Evolutionary conservation across 495 filamentous ascomycete genomes (phyloP), one percentile per base, ranked within the genome.

Genomic region (Lindgomyces ingoldianus): DNA sequence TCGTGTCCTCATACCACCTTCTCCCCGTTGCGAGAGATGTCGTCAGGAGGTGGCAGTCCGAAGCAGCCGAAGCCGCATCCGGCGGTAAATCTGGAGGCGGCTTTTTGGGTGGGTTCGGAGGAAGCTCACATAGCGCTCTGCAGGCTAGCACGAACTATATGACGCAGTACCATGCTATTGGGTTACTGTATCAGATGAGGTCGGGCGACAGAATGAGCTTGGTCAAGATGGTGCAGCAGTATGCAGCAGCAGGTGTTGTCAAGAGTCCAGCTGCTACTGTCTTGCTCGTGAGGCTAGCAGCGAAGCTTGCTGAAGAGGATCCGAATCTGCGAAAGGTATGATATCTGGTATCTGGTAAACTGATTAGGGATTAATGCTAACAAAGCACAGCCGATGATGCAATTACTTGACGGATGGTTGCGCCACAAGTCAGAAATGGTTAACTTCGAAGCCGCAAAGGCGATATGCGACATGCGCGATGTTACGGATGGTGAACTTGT

Each of bases 211-310:
- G 94, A 71, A 99, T 98, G 95, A 90, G 93, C 6, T 77, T 99
- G 68, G 94, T 98, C n/a, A 99, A 98, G 83, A 97, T 99, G 95
- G 94, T 98, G 14, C 94, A 99, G 77, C 95, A 98, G 74, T 97
- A 96, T 72, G 90, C 91, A 30, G 87, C 88, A 55, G 88, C 93
- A 8, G 92, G 93, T 46, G 91, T 89, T 24, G 88, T 96, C 54
- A 97, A 96, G 83, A 97, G 90, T 74, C 92, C 93, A 14, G 92
- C 93, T 41, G 94, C 92, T 36, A 87, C 91, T 62, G 84, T 98
- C 16, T 85, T 99, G 82, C 80, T 99, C 24, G 95, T 99, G 41
- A 85, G 94, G 50, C 77, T 99, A 58, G 95, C 95, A 49, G 91
- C 94, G 33, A 96, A 96, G 78, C 81, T 99, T 62, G 94, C 94